phyloP scores from a whole-genome alignment of 208 protist genomes.

The Crithidia bombi region DNA sequence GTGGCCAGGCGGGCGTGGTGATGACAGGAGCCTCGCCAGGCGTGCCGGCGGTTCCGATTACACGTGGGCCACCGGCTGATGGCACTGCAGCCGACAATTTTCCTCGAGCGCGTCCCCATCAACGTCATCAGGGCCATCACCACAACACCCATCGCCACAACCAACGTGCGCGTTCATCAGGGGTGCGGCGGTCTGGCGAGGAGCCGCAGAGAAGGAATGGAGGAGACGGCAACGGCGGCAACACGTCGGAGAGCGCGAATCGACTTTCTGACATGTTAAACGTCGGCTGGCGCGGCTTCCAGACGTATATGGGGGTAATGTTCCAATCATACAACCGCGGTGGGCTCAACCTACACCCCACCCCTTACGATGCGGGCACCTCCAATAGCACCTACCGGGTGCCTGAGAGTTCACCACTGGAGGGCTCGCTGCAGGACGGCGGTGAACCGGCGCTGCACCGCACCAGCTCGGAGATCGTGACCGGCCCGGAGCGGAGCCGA shows the following conservation, averaged over 20 bases:
- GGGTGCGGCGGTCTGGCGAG: background rate
- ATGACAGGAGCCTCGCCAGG: background rate
- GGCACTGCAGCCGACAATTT: too few relatives aligned
- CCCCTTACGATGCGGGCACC: constrained; percentile 4
- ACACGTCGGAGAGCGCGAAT: background rate
- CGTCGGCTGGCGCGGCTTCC: constrained; percentile 18
- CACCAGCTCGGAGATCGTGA: constrained; percentile 8
- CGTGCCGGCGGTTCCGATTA: background rate
- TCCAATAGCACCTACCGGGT: constrained; percentile 15
- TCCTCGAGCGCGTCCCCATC: too few relatives aligned
- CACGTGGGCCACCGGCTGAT: background rate
- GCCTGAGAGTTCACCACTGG: constrained; percentile 2
- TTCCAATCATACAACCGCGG: constrained; percentile 3
- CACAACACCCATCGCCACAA: background rate
- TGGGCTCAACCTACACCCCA: background rate
- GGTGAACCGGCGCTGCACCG: background rate
- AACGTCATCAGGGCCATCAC: background rate
- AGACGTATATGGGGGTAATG: constrained; percentile 30
- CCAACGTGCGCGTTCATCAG: constrained; percentile 7
- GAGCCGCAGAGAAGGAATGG: background rate
- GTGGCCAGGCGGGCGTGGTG: too few relatives aligned
- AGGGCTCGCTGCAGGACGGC: too few relatives aligned
- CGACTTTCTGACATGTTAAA: constrained; percentile 4
- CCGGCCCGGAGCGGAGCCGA: background rate
- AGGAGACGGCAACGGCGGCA: background rate